These are phyloP conservation scores for Aquilaria malaccensis DNA, from an alignment of 345 rosid genomes.

Conservation along the genomic window DNA sequence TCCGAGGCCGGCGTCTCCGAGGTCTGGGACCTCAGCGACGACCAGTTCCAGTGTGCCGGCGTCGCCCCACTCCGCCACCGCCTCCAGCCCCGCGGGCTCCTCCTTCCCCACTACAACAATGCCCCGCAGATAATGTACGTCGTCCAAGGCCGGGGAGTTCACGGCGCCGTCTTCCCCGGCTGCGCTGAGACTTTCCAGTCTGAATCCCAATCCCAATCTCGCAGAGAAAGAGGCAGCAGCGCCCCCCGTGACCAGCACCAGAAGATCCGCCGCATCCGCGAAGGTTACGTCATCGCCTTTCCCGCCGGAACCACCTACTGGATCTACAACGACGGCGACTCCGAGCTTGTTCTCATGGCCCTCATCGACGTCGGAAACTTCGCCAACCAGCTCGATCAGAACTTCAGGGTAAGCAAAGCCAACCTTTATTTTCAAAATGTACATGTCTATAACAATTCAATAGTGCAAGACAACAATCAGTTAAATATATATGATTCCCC, in stretches of 20 bases:
- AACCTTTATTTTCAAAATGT: too few relatives aligned
- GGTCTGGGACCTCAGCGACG: conserved; percentile 31
- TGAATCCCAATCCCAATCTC: background rate
- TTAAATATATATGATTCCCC: background rate
- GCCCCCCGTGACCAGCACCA: conserved; percentile 17
- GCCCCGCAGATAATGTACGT: conserved; percentile 35
- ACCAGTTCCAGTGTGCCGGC: conserved; percentile 38
- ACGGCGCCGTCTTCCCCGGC: conserved; percentile 9
- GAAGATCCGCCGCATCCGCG: conserved; percentile 18
- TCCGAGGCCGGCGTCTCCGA: conserved; percentile 39
- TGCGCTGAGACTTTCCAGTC: conserved; percentile 15
- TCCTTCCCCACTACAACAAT: conserved; percentile 33
- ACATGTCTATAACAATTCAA: too few relatives aligned
- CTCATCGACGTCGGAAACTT: conserved; percentile 21
- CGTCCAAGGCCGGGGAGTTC: conserved; percentile 27
- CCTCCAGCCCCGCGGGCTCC: conserved; percentile 25
- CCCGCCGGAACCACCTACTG: conserved; percentile 35
- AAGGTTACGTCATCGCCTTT: conserved; percentile 32
- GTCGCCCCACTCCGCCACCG: conserved; percentile 32
- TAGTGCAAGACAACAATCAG: too few relatives aligned
- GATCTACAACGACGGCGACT: conserved; percentile 31
- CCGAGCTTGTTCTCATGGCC: conserved; percentile 20
- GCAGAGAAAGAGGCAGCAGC: too few relatives aligned
- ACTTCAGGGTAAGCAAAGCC: conserved; percentile 20
- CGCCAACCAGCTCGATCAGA: conserved; percentile 35